Percentiles rank a stretch among this genome's conserved stretches.
phyloP scores from a whole-genome alignment of 2,329 filamentous ascomycete species.

The Fusarium stilboides region DNA sequence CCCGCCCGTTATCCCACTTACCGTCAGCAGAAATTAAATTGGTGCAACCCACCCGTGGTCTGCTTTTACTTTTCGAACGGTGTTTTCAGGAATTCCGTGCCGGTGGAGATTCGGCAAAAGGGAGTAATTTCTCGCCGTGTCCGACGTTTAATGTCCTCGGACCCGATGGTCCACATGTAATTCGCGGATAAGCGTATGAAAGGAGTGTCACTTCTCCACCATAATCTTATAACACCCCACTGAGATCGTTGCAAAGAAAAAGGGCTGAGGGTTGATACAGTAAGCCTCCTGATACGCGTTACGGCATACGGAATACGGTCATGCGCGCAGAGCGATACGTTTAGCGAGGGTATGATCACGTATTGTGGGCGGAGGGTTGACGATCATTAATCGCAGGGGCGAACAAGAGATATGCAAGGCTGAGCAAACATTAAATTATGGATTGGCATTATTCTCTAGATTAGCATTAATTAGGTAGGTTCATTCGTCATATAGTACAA shows the following conservation, averaged over 20 bases:
- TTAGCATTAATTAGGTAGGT: constrained; percentile 20
- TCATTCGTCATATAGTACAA: constrained; percentile 7
- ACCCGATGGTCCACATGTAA: constrained; percentile 8
- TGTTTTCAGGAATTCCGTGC: constrained; percentile 1
- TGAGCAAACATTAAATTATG: constrained; percentile 6
- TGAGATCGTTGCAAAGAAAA: not conserved
- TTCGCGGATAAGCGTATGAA: constrained; percentile 2
- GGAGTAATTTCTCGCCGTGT: not conserved
- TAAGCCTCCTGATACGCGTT: not conserved
- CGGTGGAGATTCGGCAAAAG: constrained; percentile 5
- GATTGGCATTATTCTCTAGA: constrained; percentile 23
- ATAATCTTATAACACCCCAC: constrained; percentile 9
- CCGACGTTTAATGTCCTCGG: not conserved
- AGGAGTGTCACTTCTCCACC: constrained; percentile 6
- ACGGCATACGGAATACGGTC: not conserved
- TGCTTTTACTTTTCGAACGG: not conserved
- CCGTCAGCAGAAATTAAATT: too few species aligned
- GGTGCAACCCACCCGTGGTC: not conserved
- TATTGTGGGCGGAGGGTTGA: constrained; percentile 5
- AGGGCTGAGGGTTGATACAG: not conserved
- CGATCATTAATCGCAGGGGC: not conserved
- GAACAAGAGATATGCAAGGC: not conserved
- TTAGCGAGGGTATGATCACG: not conserved
- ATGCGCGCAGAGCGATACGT: not conserved
- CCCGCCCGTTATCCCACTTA: too few species aligned